A percentile compares a stretch with the other conserved stretches of the same genome.
Conservation (phyloP, 768 basidiomycete species). For the Piloderma croceum region DNA sequence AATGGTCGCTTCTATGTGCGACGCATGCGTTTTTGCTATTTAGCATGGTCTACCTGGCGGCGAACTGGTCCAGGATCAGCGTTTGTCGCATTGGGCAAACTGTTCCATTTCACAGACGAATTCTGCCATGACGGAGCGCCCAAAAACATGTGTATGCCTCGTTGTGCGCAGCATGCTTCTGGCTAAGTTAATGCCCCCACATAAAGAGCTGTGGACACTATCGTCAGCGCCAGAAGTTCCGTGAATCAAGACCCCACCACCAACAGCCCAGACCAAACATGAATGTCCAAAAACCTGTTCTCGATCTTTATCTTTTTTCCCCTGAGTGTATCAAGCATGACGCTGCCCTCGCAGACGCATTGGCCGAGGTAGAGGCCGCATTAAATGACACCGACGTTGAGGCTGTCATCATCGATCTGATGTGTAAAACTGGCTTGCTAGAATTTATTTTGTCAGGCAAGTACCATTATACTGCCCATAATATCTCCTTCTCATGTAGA, state of each 20-base stretch:
- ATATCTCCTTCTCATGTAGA: no score
- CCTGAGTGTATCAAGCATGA: conserved; percentile 14
- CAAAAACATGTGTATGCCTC: background rate
- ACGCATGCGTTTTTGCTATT: no score
- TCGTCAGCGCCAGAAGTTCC: no score
- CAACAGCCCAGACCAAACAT: no score
- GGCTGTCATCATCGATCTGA: conserved; percentile 23
- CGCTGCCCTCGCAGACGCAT: conserved; percentile 15
- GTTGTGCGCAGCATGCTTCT: background rate
- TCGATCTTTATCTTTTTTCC: conserved; percentile 7
- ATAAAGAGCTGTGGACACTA: no score
- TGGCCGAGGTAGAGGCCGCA: conserved; percentile 22
- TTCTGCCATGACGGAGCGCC: background rate
- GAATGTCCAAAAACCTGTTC: background rate
- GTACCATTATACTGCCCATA: no score
- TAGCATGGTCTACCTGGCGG: no score
- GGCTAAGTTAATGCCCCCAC: background rate
- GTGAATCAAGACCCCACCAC: no score
- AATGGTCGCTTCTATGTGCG: background rate
- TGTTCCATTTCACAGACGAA: background rate
- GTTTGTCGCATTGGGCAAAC: no score
- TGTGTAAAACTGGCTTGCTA: conserved; percentile 22
- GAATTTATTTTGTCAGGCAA: conserved; percentile 26
- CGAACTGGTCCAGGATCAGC: no score
- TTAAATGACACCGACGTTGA: conserved; percentile 13